Evolutionary conservation across 1,139 yeast species (phyloP).

Genomic region (Kodamaea arcana): DNA sequence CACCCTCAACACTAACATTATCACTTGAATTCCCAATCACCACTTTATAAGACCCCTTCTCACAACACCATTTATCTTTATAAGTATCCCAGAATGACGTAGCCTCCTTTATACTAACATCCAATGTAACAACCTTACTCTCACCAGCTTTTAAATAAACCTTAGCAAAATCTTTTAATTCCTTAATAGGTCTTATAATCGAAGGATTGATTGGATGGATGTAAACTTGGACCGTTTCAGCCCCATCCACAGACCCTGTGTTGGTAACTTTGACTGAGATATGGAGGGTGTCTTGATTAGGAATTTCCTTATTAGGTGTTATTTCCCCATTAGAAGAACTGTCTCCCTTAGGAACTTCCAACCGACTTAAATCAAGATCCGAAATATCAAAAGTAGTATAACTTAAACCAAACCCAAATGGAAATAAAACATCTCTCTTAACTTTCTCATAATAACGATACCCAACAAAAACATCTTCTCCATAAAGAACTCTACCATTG

Average conservation of each 20-base stretch:
- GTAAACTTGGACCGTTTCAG: constrained; percentile 48
- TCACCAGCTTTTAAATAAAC: constrained; percentile 41
- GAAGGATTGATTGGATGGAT: constrained; percentile 35
- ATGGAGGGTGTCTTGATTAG: constrained; percentile 9
- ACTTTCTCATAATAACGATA: constrained; percentile 55
- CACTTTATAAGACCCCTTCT: constrained; percentile 49
- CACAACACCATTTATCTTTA: constrained; percentile 47
- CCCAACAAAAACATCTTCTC: constrained; percentile 56
- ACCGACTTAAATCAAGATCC: too few relatives aligned
- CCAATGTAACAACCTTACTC: constrained; percentile 29
- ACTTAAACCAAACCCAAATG: constrained; percentile 61
- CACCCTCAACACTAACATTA: constrained; percentile 13
- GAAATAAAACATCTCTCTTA: constrained; percentile 45
- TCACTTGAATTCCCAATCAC: constrained; percentile 38
- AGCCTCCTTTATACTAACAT: constrained; percentile 45
- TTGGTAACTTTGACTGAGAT: constrained; percentile 39
- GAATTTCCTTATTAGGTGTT: constrained; percentile 10
- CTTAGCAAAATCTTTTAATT: constrained; percentile 54
- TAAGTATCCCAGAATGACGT: constrained; percentile 53
- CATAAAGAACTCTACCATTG: constrained; percentile 51
- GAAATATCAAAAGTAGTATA: constrained; percentile 42
- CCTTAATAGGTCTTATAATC: constrained; percentile 51
- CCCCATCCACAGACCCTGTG: constrained; percentile 39
- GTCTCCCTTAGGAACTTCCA: background rate
- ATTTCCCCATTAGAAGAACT: background rate